Conservation (phyloP, 1,284 basidiomycete species). For the Ceratobasidium sp. region DNA sequence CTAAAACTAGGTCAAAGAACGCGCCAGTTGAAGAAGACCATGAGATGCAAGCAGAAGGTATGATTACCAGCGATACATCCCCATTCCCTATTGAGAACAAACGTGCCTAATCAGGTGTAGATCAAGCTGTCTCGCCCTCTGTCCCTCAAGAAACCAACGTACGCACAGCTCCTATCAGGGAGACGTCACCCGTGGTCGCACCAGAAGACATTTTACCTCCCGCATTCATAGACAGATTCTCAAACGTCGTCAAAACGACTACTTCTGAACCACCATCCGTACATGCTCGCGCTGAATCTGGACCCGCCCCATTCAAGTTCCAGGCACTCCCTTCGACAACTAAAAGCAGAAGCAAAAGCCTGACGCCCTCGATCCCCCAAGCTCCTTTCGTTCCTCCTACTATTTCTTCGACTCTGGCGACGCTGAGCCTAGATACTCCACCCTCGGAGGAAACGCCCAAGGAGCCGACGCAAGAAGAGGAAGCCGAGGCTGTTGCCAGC, state of each 20-base stretch:
- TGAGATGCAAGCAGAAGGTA: neutral
- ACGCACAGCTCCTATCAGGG: too few relatives aligned
- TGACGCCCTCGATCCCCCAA: neutral
- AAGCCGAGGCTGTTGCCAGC: slow-evolving; percentile 32
- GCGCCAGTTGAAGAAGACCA: slow-evolving; percentile 14
- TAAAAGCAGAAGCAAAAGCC: slow-evolving; percentile 20
- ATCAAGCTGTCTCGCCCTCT: neutral
- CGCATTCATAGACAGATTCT: neutral
- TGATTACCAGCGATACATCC: neutral
- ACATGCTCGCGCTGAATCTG: slow-evolving; percentile 17
- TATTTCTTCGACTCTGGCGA: neutral
- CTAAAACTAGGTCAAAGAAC: slow-evolving; percentile 32
- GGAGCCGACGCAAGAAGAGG: slow-evolving; percentile 35
- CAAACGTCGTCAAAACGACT: neutral
- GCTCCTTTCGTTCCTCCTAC: neutral
- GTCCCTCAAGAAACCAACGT: too few relatives aligned
- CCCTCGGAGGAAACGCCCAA: neutral
- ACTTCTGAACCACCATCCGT: neutral
- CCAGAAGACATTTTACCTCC: slow-evolving; percentile 6
- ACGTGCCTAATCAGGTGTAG: neutral
- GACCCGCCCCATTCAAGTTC: slow-evolving; percentile 36
- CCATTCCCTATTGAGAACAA: neutral
- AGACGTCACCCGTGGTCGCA: neutral
- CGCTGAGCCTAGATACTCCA: neutral
- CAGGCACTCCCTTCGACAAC: neutral